A percentile compares a stretch with the other conserved stretches of the same genome.
These are phyloP conservation scores for Penicillium sp. DNA, from an alignment of 2,329 filamentous ascomycete genomes.

Conservation along the genomic window DNA sequence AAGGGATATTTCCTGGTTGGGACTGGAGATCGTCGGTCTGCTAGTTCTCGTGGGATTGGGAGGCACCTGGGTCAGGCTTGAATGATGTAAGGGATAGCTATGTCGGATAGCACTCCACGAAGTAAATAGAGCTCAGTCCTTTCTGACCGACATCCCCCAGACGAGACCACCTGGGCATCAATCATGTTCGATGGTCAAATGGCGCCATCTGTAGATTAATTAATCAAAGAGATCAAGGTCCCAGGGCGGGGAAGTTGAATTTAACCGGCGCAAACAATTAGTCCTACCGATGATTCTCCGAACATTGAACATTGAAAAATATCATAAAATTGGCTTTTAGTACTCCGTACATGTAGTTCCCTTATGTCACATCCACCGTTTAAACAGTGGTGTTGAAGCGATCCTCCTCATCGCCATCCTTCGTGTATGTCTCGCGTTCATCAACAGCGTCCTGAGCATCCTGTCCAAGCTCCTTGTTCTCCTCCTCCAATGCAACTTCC, in stretches of 20 bases:
- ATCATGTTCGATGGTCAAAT: background rate
- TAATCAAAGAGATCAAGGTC: background rate
- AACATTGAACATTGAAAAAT: conserved; percentile 5
- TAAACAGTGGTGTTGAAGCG: conserved; percentile 51
- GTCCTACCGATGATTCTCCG: conserved; percentile 18
- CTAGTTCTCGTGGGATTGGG: no score
- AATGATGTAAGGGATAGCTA: background rate
- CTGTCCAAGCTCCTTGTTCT: conserved; percentile 42
- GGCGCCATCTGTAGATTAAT: conserved; percentile 1
- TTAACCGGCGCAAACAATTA: conserved; percentile 15
- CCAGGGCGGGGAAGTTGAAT: conserved; percentile 19
- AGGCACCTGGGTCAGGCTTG: background rate
- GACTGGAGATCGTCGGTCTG: background rate
- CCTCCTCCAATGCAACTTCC: conserved; percentile 38
- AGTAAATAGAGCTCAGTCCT: background rate
- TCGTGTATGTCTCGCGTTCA: conserved; percentile 45
- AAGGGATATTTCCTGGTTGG: background rate
- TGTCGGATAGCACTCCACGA: background rate
- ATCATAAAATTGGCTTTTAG: conserved; percentile 20
- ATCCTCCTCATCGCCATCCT: conserved; percentile 49
- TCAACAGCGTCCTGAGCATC: conserved; percentile 45
- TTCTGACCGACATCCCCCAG: background rate
- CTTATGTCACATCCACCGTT: background rate
- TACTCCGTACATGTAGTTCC: conserved; percentile 12
- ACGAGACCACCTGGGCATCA: no score